These are phyloP conservation scores for Gnomoniopsis smithogilvyi DNA, from an alignment of 2,329 filamentous ascomycete species.

Conservation along the genomic window DNA sequence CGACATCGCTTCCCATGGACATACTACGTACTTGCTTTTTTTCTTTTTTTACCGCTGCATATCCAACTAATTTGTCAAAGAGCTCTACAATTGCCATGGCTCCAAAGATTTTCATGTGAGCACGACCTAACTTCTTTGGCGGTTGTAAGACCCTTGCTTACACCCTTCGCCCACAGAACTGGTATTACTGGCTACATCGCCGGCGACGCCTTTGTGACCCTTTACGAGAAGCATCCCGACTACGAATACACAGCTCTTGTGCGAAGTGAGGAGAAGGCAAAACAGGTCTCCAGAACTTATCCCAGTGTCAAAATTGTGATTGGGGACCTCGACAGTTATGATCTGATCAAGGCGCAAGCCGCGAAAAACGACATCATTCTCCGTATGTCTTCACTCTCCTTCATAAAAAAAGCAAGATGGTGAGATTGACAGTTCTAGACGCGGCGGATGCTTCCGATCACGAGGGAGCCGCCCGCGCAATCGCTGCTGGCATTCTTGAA, in stretches of 20 bases:
- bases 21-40: no score
- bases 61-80: no score
- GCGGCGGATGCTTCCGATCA: conserved; percentile 48
- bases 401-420: background rate
- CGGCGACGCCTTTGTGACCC: conserved; percentile 42
- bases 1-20: no score
- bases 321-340: conserved; percentile 44
- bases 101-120: background rate
- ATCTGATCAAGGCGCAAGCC: conserved; percentile 48
- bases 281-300: conserved; percentile 42
- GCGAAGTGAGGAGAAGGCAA: conserved; percentile 44
- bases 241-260: conserved; percentile 43
- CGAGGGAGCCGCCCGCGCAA: conserved; percentile 37
- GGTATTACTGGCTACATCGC: conserved; percentile 46
- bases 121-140: background rate
- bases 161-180: conserved; percentile 19
- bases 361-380: conserved; percentile 48
- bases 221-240: conserved; percentile 38
- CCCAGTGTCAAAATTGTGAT: conserved; percentile 46
- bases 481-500: conserved; percentile 41
- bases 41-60: no score
- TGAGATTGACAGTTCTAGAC: conserved; percentile 29
- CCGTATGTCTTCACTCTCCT: conserved; percentile 31
- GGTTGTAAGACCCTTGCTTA: conserved; percentile 21
- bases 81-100: background rate